These are phyloP conservation scores for Pyrrhoderma lamaoense DNA, from an alignment of 1,284 basidiomycete species.

Conservation along the genomic window DNA sequence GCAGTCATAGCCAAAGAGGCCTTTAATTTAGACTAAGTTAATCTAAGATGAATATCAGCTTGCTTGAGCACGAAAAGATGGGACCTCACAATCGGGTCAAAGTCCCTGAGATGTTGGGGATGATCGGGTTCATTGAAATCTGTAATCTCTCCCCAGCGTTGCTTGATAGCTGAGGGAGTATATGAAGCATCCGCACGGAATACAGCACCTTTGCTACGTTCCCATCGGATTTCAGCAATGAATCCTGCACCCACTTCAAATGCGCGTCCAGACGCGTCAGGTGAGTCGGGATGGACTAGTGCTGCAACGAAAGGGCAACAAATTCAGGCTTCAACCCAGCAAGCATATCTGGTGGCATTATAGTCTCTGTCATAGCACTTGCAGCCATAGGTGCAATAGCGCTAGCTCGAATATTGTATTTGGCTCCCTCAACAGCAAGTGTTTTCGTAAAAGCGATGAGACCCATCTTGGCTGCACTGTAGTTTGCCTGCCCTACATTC, in stretches of 20 bases:
- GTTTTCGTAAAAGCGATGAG: slow-evolving; percentile 89
- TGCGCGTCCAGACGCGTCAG: slow-evolving; percentile 79
- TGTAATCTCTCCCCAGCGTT: slow-evolving; percentile 74
- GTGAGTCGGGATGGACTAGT: slow-evolving; percentile 70
- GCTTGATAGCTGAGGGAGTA: slow-evolving; percentile 90
- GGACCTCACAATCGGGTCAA: slow-evolving; percentile 51
- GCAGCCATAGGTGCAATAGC: slow-evolving; percentile 93
- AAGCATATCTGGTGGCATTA: slow-evolving; percentile 98
- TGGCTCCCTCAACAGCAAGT: slow-evolving; percentile 83
- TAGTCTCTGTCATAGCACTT: slow-evolving; percentile 88
- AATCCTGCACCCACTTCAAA: slow-evolving; percentile 96
- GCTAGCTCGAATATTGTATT: slow-evolving; percentile 88
- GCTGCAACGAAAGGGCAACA: slow-evolving; percentile 90
- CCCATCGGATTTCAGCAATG: slow-evolving; percentile 89
- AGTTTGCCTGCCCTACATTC: slow-evolving; percentile 96
- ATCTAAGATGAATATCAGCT: slow-evolving; percentile 9
- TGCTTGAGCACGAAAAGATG: slow-evolving; percentile 1
- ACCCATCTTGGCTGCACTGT: slow-evolving; percentile 86
- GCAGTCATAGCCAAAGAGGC: slow-evolving; percentile 55
- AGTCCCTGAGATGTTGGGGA: slow-evolving; percentile 64
- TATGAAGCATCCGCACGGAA: slow-evolving; percentile 91
- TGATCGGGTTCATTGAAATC: slow-evolving; percentile 78
- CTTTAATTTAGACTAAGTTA: slow-evolving; percentile 55
- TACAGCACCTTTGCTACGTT: slow-evolving; percentile 79
- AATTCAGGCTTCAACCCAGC: slow-evolving; percentile 90